Evolutionary conservation across 805 yeast genomes (phyloP).

Genomic region (Wickerhamomyces strasburgensis): DNA sequence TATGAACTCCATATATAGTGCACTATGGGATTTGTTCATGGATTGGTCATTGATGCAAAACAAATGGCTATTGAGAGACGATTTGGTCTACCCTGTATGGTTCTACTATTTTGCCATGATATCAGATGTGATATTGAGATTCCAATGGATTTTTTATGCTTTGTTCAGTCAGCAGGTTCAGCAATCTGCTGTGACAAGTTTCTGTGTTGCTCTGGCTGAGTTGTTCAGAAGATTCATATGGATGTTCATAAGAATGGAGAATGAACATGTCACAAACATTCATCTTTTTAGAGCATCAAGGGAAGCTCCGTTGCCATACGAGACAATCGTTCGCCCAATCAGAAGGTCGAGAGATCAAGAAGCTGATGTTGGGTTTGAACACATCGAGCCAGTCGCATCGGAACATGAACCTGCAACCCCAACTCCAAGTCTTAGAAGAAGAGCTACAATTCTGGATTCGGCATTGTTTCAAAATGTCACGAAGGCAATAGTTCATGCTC

Average conservation of each 20-base stretch:
- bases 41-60: conserved; percentile 90
- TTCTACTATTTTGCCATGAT: conserved; percentile 73
- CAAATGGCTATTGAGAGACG: conserved; percentile 60
- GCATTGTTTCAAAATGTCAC: conserved; percentile 40
- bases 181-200: conserved; percentile 85
- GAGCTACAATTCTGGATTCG: conserved; percentile 16
- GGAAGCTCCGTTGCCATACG: conserved; percentile 82
- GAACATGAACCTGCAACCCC: conserved; percentile 3
- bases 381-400: conserved; percentile 5
- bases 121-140: conserved; percentile 67
- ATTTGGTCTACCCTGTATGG: conserved; percentile 57
- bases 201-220: conserved; percentile 79
- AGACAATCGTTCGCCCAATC: conserved; percentile 31
- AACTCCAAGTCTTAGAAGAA: conserved; percentile 14
- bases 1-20: conserved; percentile 62
- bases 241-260: conserved; percentile 91
- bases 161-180: conserved; percentile 70
- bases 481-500: conserved; percentile 65
- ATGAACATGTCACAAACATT: conserved; percentile 92
- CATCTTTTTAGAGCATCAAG: conserved; percentile 80
- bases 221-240: conserved; percentile 78
- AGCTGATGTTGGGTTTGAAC: conserved; percentile 4
- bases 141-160: conserved; percentile 90
- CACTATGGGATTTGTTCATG: conserved; percentile 89
- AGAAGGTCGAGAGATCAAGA: conserved; percentile 25